These are phyloP conservation scores for Leccinum barrowsii DNA, from an alignment of 768 basidiomycete genomes.

Conservation along the genomic window DNA sequence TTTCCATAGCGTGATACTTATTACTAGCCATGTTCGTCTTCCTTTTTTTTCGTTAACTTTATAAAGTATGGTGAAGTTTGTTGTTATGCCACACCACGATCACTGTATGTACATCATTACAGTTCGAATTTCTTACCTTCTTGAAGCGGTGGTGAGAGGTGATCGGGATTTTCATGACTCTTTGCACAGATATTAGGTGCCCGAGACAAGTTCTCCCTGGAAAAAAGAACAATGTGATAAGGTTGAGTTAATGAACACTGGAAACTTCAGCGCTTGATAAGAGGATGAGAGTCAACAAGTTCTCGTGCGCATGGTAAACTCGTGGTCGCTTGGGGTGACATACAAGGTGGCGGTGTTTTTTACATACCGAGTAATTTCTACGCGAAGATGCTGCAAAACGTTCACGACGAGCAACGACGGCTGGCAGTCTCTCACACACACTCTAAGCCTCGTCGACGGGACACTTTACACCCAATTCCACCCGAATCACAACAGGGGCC, in stretches of 20 bases:
- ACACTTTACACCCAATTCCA: not conserved
- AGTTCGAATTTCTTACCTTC: not conserved
- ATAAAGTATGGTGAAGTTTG: conserved; percentile 5
- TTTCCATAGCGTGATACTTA: conserved; percentile 4
- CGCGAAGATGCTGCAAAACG: not conserved
- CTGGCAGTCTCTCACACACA: not conserved
- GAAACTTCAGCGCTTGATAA: not conserved
- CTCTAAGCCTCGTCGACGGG: conserved; percentile 1
- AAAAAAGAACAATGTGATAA: not conserved
- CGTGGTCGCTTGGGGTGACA: not conserved
- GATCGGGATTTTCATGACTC: not conserved
- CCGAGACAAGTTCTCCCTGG: not conserved
- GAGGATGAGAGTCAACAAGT: not conserved
- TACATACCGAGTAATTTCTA: not conserved
- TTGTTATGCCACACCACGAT: not conserved
- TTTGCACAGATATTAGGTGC: not conserved
- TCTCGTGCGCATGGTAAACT: not conserved
- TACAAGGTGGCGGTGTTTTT: conserved; percentile 1
- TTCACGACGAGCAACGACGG: not conserved
- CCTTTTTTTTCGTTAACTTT: conserved; percentile 13
- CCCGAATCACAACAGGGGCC: not conserved
- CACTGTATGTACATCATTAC: conserved; percentile 3
- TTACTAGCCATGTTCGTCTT: not conserved
- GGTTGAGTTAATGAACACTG: not conserved
- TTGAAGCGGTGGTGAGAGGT: not conserved